phyloP scores from a whole-genome alignment of 768 basidiomycete genomes.

The Lentinula sp. region DNA sequence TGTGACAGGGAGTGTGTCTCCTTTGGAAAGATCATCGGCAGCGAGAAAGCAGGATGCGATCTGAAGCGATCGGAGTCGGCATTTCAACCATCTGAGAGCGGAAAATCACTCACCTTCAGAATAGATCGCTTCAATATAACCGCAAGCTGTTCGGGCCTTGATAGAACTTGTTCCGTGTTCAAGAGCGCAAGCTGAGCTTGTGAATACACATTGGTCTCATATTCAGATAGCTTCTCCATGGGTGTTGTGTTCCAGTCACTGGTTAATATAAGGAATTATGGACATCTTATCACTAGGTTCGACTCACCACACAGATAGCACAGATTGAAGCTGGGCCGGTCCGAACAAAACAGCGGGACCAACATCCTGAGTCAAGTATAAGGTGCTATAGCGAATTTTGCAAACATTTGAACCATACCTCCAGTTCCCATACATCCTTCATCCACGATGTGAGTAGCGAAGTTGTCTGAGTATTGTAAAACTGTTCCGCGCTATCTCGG shows the following conservation, averaged over 20 bases:
- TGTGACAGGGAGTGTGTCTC: background rate
- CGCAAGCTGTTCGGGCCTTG: conserved; percentile 37
- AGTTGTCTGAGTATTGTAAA: background rate
- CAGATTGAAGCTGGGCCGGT: conserved; percentile 33
- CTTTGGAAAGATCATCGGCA: background rate
- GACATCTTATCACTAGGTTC: background rate
- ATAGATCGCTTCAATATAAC: conserved; percentile 34
- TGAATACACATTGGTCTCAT: conserved; percentile 30
- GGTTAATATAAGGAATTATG: background rate
- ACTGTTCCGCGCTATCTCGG: background rate
- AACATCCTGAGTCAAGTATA: conserved; percentile 8
- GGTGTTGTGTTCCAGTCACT: conserved; percentile 39
- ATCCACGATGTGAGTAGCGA: background rate
- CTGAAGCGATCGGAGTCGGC: conserved; percentile 19
- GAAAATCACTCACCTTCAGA: conserved; percentile 28
- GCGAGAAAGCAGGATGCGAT: conserved; percentile 37
- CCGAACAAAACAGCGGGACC: conserved; percentile 29
- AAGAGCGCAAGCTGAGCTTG: conserved; percentile 31
- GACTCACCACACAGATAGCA: conserved; percentile 35
- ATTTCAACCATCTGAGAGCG: background rate
- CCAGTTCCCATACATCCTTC: background rate
- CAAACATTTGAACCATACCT: background rate
- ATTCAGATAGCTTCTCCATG: conserved; percentile 30
- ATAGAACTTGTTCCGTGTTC: conserved; percentile 28
- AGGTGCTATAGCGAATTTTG: background rate